A percentile compares a stretch with the other conserved stretches of the same genome.
These are phyloP conservation scores for Metarhizium humberi DNA, from an alignment of 2,329 filamentous ascomycete genomes.

Conservation along the genomic window DNA sequence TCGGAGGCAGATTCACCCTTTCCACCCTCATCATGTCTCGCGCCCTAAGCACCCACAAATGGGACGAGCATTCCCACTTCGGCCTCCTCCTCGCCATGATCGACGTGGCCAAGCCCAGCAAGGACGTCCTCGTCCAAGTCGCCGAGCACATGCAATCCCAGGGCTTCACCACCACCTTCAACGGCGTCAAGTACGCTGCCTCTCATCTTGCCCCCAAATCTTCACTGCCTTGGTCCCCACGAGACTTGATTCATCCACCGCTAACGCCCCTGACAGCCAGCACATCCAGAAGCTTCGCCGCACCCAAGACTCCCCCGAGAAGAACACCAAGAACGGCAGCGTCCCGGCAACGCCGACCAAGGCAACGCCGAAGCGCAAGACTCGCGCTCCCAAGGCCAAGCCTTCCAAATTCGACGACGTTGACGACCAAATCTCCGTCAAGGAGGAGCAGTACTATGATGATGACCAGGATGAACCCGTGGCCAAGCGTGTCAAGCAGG, in stretches of 20 bases:
- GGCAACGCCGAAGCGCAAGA: constrained; percentile 19
- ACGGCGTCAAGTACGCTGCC: constrained; percentile 29
- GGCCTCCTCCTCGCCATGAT: constrained; percentile 29
- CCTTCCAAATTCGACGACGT: constrained; percentile 8
- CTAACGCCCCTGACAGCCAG: constrained; percentile 23
- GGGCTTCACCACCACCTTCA: constrained; percentile 29
- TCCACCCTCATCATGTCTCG: background rate
- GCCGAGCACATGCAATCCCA: constrained; percentile 19
- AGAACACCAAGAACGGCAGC: constrained; percentile 2
- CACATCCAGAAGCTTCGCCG: constrained; percentile 36
- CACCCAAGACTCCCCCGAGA: constrained; percentile 17
- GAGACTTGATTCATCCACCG: background rate
- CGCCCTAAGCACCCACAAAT: background rate
- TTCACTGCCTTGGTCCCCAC: no score
- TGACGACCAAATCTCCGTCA: no score
- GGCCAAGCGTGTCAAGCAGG: no score
- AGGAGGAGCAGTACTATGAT: no score
- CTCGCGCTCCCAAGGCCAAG: constrained; percentile 15
- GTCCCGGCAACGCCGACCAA: constrained; percentile 3
- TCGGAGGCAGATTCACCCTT: background rate
- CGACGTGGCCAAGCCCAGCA: constrained; percentile 24
- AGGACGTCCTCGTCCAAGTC: constrained; percentile 22
- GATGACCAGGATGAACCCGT: no score
- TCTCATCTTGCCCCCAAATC: background rate
- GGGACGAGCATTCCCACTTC: constrained; percentile 28